Base-by-base conservation (phyloP, 352 stramenopile genomes). In the Phytophthora europaea region DNA sequence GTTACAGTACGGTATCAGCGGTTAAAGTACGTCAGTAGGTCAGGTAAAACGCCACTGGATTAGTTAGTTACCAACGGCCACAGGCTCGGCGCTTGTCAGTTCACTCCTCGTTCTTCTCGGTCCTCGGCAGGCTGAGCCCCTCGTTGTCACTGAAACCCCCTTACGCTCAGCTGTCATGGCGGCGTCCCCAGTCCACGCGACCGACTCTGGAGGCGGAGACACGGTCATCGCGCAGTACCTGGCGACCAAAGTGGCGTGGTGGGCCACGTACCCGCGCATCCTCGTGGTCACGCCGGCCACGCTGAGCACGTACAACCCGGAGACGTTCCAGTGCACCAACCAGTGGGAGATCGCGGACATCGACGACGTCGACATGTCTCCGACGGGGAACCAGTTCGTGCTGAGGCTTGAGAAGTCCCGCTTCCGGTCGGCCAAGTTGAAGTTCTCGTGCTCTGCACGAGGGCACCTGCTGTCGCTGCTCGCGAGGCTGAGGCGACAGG, bases 321-420 rank as follows among this genome's bases (percentile, higher is more conserved):
- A 93, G 56, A 88, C 84, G 52, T 92, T 89, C 61, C 67, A 79
- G 54, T 93, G 87, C 80, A 92, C 87, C 28, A 84, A 89, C 59
- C 81, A 90, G 36, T 94, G 87, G 87, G 80, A 89, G 16, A 81
- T 92, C 56, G 74, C 65, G 12, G 81, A 91, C 50, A 90, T 94
- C 61, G 81, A 81, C 22, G 75, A 76, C 48, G 75, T 91, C 12
- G 82, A 92, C 59, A 51, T 87, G 26, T 69, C 65, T 4, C 34
- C 47, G 3, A 78, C 80, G 47, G 71, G 70, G 1, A 77, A 90
- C 60, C 82, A 91, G 66, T 92, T 94, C 38, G 59, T 92, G 2
- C 28, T 94, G 5, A 59, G 80, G n/a, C 73, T 94, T 16, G 83
- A 92, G 55, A 88, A 88, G 55, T 79, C 83, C n/a, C 83, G 79